These are phyloP conservation scores for Naganishia onofrii DNA, from an alignment of 768 basidiomycete species.

Conservation along the genomic window DNA sequence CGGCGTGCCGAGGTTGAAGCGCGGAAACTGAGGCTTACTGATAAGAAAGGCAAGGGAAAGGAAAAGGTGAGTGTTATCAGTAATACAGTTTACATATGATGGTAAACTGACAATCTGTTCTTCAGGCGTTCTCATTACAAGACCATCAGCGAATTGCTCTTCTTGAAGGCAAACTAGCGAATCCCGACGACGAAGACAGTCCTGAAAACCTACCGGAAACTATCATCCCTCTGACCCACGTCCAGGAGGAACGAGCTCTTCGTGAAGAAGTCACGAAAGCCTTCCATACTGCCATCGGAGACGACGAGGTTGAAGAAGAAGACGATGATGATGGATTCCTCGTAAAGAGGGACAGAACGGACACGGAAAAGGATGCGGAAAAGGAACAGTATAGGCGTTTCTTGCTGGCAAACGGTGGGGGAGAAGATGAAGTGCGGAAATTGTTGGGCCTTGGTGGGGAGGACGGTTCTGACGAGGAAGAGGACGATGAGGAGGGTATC, in stretches of 20 bases:
- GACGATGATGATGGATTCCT: conserved; percentile 68
- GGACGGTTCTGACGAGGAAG: conserved; percentile 44
- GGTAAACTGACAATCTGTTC: not conserved
- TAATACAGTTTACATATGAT: not conserved
- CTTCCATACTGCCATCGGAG: conserved; percentile 61
- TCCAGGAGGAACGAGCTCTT: conserved; percentile 71
- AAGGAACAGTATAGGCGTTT: conserved; percentile 83
- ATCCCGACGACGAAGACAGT: conserved; percentile 34
- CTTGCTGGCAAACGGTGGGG: conserved; percentile 68
- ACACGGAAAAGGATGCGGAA: conserved; percentile 71
- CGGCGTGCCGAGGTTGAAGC: conserved; percentile 27
- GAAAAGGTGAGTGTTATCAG: not conserved
- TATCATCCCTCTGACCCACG: conserved; percentile 61
- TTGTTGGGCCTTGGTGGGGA: conserved; percentile 59
- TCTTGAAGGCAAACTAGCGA: conserved; percentile 39
- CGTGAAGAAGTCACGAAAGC: conserved; percentile 79
- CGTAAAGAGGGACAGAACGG: conserved; percentile 62
- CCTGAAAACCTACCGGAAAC: conserved; percentile 54
- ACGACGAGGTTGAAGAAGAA: conserved; percentile 51
- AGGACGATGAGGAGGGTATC: conserved; percentile 35
- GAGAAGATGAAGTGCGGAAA: conserved; percentile 64
- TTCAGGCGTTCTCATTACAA: conserved; percentile 44
- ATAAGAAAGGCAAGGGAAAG: conserved; percentile 22
- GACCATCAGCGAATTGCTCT: conserved; percentile 54
- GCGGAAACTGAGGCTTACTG: conserved; percentile 21